Percentiles rank a stretch among this genome's conserved stretches.
phyloP scores from a whole-genome alignment of 2,329 filamentous ascomycete genomes.

The Exophiala sp. region DNA sequence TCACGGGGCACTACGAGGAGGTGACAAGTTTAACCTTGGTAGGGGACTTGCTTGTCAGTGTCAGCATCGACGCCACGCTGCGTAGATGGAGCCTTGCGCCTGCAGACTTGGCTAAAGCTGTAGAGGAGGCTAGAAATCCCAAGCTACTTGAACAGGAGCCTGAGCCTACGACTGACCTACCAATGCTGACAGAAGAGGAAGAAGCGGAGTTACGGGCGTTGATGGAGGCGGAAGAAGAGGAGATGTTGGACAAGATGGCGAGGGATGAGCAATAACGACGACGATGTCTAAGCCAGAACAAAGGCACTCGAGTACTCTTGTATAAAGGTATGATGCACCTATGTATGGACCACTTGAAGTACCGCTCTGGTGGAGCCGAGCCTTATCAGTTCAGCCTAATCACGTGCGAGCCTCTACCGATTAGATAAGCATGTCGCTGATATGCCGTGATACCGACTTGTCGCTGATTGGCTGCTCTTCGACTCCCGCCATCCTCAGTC shows the following conservation, averaged over 20 bases:
- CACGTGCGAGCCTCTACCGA: conserved; percentile 10
- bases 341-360: too few relatives aligned
- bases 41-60: conserved; percentile 59
- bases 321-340: too few relatives aligned
- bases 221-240: conserved; percentile 65
- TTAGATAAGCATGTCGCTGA: conserved; percentile 17
- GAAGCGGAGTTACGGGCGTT: conserved; percentile 87
- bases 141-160: conserved; percentile 44
- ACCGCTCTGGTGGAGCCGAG: conserved; percentile 2
- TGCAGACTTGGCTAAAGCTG: conserved; percentile 52
- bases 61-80: conserved; percentile 84
- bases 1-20: conserved; percentile 86
- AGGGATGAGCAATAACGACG: conserved; percentile 21
- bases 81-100: conserved; percentile 72
- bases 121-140: conserved; percentile 44
- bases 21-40: conserved; percentile 70
- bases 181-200: conserved; percentile 73
- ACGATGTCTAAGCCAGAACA: too few relatives aligned
- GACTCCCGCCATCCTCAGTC: not conserved
- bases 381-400: conserved; percentile 2
- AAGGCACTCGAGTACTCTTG: too few relatives aligned
- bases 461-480: conserved; percentile 16
- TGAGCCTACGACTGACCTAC: conserved; percentile 39
- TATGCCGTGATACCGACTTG: conserved; percentile 1
- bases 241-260: conserved; percentile 26